Evolutionary conservation across 257 asterid species (phyloP).

Genomic region (Oldenlandia corymbosa): DNA sequence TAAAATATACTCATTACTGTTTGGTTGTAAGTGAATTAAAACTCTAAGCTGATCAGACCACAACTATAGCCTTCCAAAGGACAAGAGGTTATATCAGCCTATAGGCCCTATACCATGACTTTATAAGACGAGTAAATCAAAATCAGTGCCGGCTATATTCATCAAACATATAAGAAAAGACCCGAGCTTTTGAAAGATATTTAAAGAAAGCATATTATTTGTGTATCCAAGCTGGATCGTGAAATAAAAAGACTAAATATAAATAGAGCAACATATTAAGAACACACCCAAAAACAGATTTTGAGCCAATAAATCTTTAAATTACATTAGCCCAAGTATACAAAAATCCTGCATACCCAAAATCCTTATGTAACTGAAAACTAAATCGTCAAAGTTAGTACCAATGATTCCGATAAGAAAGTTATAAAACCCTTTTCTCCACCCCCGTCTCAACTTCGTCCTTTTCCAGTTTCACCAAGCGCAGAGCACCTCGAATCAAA

Average conservation of each 20-base stretch:
- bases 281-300: background rate
- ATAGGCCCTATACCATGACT: background rate
- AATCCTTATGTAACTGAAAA: too few species aligned
- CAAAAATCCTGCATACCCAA: background rate
- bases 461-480: too few species aligned
- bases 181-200: too few species aligned
- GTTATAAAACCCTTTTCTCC: too few species aligned
- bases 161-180: background rate
- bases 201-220: too few species aligned
- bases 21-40: background rate
- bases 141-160: background rate
- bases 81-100: background rate
- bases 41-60: background rate
- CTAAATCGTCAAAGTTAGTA: too few species aligned
- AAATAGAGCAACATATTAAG: background rate
- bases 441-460: too few species aligned
- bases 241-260: too few species aligned
- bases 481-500: background rate
- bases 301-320: background rate
- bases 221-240: too few species aligned
- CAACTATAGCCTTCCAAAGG: background rate
- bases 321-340: background rate
- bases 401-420: background rate
- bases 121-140: background rate
- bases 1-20: too few species aligned